Base-by-base conservation (phyloP, 2,329 filamentous ascomycete species). In the Fusarium burgessii region DNA sequence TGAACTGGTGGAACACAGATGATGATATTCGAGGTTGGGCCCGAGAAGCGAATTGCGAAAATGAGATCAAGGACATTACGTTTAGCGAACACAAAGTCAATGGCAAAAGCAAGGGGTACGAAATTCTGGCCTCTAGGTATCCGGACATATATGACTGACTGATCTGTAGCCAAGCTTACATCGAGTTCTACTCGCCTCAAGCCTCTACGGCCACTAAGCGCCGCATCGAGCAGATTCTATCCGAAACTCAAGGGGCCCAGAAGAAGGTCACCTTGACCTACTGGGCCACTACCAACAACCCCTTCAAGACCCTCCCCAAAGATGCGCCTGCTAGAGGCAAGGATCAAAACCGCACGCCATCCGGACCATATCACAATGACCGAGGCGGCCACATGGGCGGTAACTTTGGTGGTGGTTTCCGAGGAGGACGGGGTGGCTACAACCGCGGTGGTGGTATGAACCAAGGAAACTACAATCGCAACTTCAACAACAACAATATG, bases 41-140 rank as follows among this genome's bases (percentile, higher is more conserved):
- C 27, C 90, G 90, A 72, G 88, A 93, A 71, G 93, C 92, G n/a
- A 89, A 88, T 4, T 93, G 90, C 74, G 96, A 98, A 80, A 88
- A 91, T 47, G 93, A 97, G 77, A 84, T 98, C 20, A 94, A 93
- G 76, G 96, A 98, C 67, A 90, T 99, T 55, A 97, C 95, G 0
- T 99, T 98, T 80, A 98, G 94, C 77, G 96, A 99, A 80, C 96
- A 98, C 82, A 99, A 99, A 80, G 95, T 98, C 50, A 99, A 99
- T 74, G 96, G 96, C 74, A 99, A 99, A 84, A 97, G 94, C 82
- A 98, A 98, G 84, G 95, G 96, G 95, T 97, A 86, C 7, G 54
- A 5, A 25, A 43, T 17, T 43, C 18, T n/a, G 40, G 23, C 13
- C 18, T 15, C 36, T 43, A 8, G 25, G 13, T 14, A 17, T 20